Conservation (phyloP, 176 grass and related monocot species). For the Chloris gayana region DNA sequence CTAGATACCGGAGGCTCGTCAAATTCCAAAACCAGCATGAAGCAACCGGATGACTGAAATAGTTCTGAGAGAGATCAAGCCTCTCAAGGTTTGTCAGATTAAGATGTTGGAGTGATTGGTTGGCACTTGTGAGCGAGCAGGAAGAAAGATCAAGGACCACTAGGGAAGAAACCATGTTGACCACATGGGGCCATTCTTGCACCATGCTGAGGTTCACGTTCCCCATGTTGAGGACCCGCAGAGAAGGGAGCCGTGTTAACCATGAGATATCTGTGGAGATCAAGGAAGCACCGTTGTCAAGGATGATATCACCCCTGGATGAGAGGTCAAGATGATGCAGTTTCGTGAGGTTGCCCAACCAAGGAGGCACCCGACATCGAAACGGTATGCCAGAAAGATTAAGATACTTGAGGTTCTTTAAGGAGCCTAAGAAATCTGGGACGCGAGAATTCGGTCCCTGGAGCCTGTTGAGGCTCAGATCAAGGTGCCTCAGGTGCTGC, state of each 20-base stretch:
- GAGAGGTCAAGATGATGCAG: background rate
- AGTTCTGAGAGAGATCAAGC: background rate
- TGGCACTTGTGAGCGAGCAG: background rate
- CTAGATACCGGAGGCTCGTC: background rate
- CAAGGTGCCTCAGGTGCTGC: conserved; percentile 17
- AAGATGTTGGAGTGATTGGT: background rate
- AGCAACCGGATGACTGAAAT: background rate
- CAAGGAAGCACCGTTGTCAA: no score
- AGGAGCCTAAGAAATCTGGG: conserved; percentile 9
- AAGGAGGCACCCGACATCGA: background rate
- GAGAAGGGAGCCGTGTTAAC: no score
- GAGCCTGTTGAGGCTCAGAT: background rate
- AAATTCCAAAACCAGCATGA: conserved; percentile 47
- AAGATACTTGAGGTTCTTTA: conserved; percentile 28
- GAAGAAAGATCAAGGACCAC: background rate
- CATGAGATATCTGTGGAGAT: conserved; percentile 32
- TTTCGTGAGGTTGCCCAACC: conserved; percentile 3
- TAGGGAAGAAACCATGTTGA: background rate
- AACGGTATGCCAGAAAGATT: background rate
- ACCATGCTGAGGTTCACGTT: no score
- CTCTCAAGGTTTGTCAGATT: conserved; percentile 3
- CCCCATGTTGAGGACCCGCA: no score
- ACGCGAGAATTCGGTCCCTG: background rate
- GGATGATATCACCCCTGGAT: no score
- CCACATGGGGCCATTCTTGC: background rate